Evolutionary conservation across 345 rosid genomes (phyloP), one percentile per base, ranked within the genome.

Genomic region (Salix dunnii): DNA sequence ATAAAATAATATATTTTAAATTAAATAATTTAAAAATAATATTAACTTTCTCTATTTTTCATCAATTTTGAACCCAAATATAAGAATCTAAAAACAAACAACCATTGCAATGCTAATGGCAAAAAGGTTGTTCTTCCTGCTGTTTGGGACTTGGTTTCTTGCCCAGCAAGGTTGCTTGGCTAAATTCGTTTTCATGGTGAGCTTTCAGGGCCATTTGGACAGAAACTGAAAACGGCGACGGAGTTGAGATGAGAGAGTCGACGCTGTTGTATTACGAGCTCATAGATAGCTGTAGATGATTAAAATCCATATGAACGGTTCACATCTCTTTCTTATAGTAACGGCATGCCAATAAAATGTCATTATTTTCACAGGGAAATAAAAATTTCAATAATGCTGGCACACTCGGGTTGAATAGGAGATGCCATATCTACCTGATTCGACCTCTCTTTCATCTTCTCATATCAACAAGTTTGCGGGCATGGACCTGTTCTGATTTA

Each of bases 81-180:
- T 33, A 33, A 33, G 36, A 33, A 33, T 33, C 36, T 33, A 33
- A 33, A 33, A 33, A 33, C 36, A 33, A 5, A 74, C 38, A 82
- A 78, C 42, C 74, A 21, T 71, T 72, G 71, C n/a, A 72, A 79
- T 43, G 67, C 67, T 11, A 70, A 66, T 8, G 70, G 71, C 12
- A 42, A 62, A 49, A 78, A 78, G 68, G 78, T 71, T 68, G 82
- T 82, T 38, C 65, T 82, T 43, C 82, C 79, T 1, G 84, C 82
- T 0, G 48, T 75, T 33, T 82, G 82, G 85, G 63, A 78, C 53
- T 61, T 66, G 0, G 17, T 10, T 20, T 43, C 77, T 55, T 36
- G 7, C 35, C 48, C 21, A 71, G 85, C 71, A 67, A 71, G 60
- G 69, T 53, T 35, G 18, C 53, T 71, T 23, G 12, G 1, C 66